A percentile compares a stretch with the other conserved stretches of the same genome.
Conservation (phyloP, 495 filamentous ascomycete genomes). For the Neurospora sp. region DNA sequence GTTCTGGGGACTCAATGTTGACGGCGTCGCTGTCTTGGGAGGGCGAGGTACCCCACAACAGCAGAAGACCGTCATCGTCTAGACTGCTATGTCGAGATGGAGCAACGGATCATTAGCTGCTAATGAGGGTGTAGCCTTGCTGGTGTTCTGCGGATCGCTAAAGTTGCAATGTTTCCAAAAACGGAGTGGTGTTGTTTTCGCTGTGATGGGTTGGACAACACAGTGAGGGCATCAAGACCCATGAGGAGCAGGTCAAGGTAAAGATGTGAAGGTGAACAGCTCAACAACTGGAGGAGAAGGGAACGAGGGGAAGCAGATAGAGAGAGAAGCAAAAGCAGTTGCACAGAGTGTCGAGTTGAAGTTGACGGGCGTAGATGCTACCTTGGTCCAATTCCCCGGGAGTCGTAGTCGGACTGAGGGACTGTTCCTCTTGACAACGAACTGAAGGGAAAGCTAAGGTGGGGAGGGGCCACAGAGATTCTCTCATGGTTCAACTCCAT, state of each 20-base stretch:
- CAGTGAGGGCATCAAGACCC: neutral
- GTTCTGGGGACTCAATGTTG: constrained; percentile 7
- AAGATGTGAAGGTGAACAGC: neutral
- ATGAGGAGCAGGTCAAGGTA: neutral
- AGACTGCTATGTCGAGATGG: constrained; percentile 1
- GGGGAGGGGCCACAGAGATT: neutral
- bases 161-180: neutral
- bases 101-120: neutral
- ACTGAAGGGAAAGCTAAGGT: neutral
- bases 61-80: constrained; percentile 30
- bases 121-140: neutral
- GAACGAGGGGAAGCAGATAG: neutral
- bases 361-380: neutral
- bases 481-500: neutral
- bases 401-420: neutral
- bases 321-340: neutral
- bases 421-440: neutral
- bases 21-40: constrained; percentile 16
- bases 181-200: neutral
- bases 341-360: neutral
- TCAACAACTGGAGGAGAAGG: neutral
- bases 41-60: constrained; percentile 26
- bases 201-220: neutral
- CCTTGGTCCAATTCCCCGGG: neutral
- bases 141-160: neutral